Evolutionary conservation across 2,329 filamentous ascomycete species (phyloP), one percentile per base, ranked within the genome.

Genomic region (Escovopsis weberi): DNA sequence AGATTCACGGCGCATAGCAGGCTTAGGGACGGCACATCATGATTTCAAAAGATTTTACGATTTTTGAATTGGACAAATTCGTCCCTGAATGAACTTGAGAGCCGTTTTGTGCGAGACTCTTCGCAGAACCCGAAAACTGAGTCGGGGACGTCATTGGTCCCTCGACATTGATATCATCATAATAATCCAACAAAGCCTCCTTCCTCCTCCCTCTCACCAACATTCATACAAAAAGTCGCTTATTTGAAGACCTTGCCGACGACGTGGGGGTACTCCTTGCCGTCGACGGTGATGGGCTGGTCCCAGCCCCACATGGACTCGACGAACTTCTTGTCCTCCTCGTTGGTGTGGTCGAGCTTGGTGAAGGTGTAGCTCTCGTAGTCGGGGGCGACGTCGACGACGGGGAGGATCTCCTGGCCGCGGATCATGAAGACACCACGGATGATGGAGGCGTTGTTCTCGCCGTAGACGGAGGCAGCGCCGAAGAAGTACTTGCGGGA

Each of bases 201-300:
- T 37, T 39, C 60, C 39, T 37, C 37, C 1, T 47, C 48, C 44
- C 45, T 45, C 45, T 49, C 39, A 45, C 41, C 42, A 39, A 40
- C 48, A 39, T 38, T 40, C 47, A 44, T 40, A 19, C 19, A 12
- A 45, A 48, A 30, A 53, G 46, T 50, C 47, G 53, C 59, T 77
- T 94, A 96, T 78, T 96, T 96, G 84, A 95, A 96, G 65, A 96
- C 87, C 80, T 96, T 95, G 64, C 91, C 91, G 59, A 86, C 82
- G 60, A 83, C 83, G 72, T 82, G 85, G 64, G 78, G 69, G 70
- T 88, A 93, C 61, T 81, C 76, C 83, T 96, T 95, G 72, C 83
- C 89, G 59, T 82, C 67, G 59, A 86, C 75, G 51, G 69, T 70
- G 58, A 88, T 70, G 52, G 84, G 80, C 72, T 85, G 83, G 66